Evolutionary conservation across 2,329 filamentous ascomycete species (phyloP).

Genomic region (Colletotrichum sp.): DNA sequence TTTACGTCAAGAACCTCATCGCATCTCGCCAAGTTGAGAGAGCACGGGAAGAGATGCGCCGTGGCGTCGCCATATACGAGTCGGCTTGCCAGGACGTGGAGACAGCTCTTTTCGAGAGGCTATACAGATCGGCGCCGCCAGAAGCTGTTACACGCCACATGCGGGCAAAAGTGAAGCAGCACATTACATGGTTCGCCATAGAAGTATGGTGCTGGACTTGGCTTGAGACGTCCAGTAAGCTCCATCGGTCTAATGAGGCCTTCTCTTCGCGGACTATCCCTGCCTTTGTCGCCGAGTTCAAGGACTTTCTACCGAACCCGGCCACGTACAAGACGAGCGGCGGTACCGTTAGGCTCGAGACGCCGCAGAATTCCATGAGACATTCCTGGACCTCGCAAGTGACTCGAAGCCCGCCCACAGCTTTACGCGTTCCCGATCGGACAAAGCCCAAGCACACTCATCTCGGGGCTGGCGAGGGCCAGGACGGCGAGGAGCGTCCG

Average conservation of each 20-base stretch:
- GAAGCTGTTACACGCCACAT: neutral
- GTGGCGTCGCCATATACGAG: neutral
- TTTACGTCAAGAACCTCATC: slow-evolving; percentile 46
- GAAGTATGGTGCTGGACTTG: slow-evolving; percentile 15
- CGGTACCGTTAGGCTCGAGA: slow-evolving; percentile 14
- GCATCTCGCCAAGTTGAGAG: neutral
- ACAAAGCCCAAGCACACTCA: neutral
- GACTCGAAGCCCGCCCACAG: neutral
- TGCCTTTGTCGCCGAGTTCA: slow-evolving; percentile 16
- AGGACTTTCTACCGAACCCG: slow-evolving; percentile 10
- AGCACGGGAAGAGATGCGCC: slow-evolving; percentile 5
- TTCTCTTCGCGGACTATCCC: neutral
- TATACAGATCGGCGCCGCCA: slow-evolving; percentile 11
- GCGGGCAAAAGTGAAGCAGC: slow-evolving; percentile 15
- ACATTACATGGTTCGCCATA: slow-evolving; percentile 14
- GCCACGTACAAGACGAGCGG: slow-evolving; percentile 9
- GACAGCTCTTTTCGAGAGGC: slow-evolving; percentile 4
- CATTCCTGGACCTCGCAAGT: neutral
- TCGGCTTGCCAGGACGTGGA: neutral
- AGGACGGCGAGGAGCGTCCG: neutral
- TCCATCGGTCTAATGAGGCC: neutral
- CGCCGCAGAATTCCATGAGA: neutral
- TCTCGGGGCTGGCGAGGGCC: neutral
- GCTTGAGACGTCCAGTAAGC: neutral
- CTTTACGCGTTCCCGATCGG: neutral